Percentiles rank a stretch among this genome's conserved stretches.
phyloP scores from a whole-genome alignment of 2,329 filamentous ascomycete species.

The Diaporthe caulivora region DNA sequence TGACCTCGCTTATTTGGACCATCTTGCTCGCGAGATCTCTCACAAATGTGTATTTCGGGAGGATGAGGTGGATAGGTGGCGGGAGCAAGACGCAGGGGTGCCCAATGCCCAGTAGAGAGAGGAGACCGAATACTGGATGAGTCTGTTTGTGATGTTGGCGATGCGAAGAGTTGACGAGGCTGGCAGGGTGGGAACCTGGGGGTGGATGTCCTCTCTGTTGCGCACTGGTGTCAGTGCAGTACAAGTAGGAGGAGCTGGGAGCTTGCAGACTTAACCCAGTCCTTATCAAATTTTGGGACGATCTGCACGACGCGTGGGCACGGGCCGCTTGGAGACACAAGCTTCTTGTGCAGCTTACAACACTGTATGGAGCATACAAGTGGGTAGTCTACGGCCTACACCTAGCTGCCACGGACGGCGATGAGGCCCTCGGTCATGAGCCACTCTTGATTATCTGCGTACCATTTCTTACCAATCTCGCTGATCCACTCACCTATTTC shows the following conservation, averaged over 20 bases:
- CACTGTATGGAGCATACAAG: too few relatives aligned
- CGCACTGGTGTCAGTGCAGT: background rate
- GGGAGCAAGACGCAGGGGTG: background rate
- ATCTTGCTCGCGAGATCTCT: slow-evolving; percentile 61
- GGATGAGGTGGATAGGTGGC: background rate
- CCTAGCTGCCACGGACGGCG: too few relatives aligned
- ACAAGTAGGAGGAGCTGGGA: background rate
- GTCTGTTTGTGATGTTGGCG: slow-evolving; percentile 37
- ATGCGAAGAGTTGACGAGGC: slow-evolving; percentile 34
- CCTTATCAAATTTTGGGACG: slow-evolving; percentile 35
- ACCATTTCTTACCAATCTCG: background rate
- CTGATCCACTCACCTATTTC: background rate
- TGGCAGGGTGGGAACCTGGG: slow-evolving; percentile 26
- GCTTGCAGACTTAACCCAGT: slow-evolving; percentile 22
- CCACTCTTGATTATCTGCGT: too few relatives aligned
- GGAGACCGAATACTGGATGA: background rate
- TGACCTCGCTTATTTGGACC: slow-evolving; percentile 94
- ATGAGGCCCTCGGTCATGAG: too few relatives aligned
- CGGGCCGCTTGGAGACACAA: slow-evolving; percentile 18
- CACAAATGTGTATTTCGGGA: background rate
- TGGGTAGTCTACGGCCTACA: too few relatives aligned
- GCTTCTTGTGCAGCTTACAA: background rate
- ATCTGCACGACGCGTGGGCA: slow-evolving; percentile 24
- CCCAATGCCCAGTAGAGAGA: background rate
- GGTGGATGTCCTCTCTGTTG: slow-evolving; percentile 22